Base-by-base conservation (phyloP, 1,284 basidiomycete species). In the Spongispora temasekensis region DNA sequence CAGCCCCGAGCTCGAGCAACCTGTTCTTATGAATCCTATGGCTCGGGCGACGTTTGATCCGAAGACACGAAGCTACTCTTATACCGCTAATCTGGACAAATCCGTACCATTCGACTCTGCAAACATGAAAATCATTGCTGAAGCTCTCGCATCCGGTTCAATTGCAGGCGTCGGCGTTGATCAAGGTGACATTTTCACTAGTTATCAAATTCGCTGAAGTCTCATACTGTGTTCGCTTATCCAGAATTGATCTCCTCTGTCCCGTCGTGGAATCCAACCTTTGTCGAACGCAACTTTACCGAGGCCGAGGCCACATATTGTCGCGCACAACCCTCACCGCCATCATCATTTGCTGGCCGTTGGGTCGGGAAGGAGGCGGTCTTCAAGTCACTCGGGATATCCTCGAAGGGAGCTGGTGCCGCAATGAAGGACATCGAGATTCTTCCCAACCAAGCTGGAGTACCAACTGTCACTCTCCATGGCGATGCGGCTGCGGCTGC, bases 291-390 rank as follows among this genome's bases (percentile, higher is more conserved):
- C 66, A 99, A 99, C 83, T 99, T 98, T 77, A 98, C 97, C 25
- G 84, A 89, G 15, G 88, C 83, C 28, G 97, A 99, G 80, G 85
- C 91, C 67, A 78, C 83, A 17, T 98, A 98, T 82, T 98, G 97
- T 79, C 82, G 80, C 57, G 70, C 85, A n/a, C 95, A 98, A 71
- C 89, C 97, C 0, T 92, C 94, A 62, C 88, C 93, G 21, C 78
- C 85, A 1, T 91, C 97, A 4, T 98, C 96, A 10, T 96, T 97
- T 74, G 95, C 96, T 40, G 96, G 93, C 56, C 91, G 96, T 65
- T 99, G 97, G 95, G 93, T 89, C 53, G 96, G 95, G 54, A 99
- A 98, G 77, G 97, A 99, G 77, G 97, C 96, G 13, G 92, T 96
- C 56, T 98, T 99, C 89, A 99, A 99, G 81, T 93, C 95, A n/a